phyloP scores from a whole-genome alignment of 345 rosid species.

The Raphanus raphanistrum region DNA sequence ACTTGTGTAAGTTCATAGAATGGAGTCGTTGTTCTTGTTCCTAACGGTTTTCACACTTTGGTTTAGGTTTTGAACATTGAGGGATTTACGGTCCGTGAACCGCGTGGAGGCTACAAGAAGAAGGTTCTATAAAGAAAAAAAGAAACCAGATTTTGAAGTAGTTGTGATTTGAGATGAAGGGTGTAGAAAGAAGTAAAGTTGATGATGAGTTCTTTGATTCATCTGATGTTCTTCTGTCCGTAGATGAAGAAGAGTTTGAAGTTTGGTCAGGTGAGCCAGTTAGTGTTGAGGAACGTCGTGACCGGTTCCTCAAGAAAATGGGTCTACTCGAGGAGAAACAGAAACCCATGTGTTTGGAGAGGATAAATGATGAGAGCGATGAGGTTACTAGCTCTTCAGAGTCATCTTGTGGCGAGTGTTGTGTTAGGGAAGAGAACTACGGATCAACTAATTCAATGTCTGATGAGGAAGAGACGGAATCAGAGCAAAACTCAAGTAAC shows the following conservation, averaged over 20 bases:
- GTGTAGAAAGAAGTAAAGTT: constrained; percentile 41
- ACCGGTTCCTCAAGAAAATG: constrained; percentile 51
- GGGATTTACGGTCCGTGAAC: constrained; percentile 52
- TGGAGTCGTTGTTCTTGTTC: constrained; percentile 17
- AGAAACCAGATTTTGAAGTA: constrained; percentile 36
- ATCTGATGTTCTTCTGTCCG: constrained; percentile 48
- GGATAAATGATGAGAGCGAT: constrained; percentile 49
- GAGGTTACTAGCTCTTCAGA: constrained; percentile 49
- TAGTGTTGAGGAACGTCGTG: constrained; percentile 71
- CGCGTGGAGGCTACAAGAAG: constrained; percentile 41
- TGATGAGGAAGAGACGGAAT: constrained; percentile 43
- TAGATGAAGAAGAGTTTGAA: constrained; percentile 38
- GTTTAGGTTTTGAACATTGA: constrained; percentile 34
- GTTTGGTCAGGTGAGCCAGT: constrained; percentile 63
- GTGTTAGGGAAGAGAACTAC: constrained; percentile 45
- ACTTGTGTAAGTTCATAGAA: constrained; percentile 35
- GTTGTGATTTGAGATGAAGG: constrained; percentile 53
- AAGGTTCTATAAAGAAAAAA: constrained; percentile 14
- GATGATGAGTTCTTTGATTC: constrained; percentile 78
- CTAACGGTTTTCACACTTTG: constrained; percentile 26
- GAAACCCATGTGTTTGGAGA: constrained; percentile 31
- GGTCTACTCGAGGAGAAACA: constrained; percentile 42
- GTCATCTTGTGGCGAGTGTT: constrained; percentile 35
- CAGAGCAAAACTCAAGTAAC: constrained; percentile 4
- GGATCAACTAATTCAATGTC: constrained; percentile 48